A percentile compares a stretch with the other conserved stretches of the same genome.
phyloP scores from a whole-genome alignment of 257 asterid genomes.

The Ehretia macrophylla region DNA sequence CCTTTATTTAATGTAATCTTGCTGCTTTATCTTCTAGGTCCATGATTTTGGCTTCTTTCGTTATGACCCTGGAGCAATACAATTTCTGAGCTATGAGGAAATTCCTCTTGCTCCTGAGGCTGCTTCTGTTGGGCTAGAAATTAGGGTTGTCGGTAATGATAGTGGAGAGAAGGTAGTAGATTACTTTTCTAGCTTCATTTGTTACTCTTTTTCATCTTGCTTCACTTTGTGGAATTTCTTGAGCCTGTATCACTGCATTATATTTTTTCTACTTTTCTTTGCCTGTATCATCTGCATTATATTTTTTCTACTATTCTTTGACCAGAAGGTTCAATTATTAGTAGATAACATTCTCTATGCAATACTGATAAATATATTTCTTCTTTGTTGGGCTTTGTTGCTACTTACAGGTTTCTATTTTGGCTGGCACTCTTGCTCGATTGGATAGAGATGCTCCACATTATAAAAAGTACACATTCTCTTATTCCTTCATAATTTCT shows the following conservation, averaged over 20 bases:
- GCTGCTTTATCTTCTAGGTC: slow-evolving; percentile 45
- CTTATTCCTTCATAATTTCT: not conserved
- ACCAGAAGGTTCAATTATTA: too few relatives aligned
- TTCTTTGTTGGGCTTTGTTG: slow-evolving; percentile 16
- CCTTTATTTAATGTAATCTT: slow-evolving; percentile 3
- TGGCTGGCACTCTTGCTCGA: slow-evolving; percentile 99
- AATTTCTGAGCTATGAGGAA: slow-evolving; percentile 91
- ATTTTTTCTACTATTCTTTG: too few relatives aligned
- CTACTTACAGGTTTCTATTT: slow-evolving; percentile 80
- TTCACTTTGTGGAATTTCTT: not conserved
- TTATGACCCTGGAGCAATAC: slow-evolving; percentile 79
- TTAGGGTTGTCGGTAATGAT: slow-evolving; percentile 98
- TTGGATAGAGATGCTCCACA: slow-evolving; percentile 98
- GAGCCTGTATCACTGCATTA: not conserved
- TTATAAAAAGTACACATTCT: slow-evolving; percentile 66
- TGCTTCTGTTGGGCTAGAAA: slow-evolving; percentile 95
- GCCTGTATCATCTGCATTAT: too few relatives aligned
- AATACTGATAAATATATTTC: not conserved
- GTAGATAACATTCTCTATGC: not conserved
- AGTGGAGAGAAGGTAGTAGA: slow-evolving; percentile 94
- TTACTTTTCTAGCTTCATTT: not conserved
- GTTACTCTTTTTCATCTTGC: too few relatives aligned
- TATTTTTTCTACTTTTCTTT: too few relatives aligned
- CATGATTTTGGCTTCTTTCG: slow-evolving; percentile 98
- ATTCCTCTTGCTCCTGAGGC: slow-evolving; percentile 97